phyloP scores from a whole-genome alignment of 208 protist genomes.

The Leishmania mexicana region DNA sequence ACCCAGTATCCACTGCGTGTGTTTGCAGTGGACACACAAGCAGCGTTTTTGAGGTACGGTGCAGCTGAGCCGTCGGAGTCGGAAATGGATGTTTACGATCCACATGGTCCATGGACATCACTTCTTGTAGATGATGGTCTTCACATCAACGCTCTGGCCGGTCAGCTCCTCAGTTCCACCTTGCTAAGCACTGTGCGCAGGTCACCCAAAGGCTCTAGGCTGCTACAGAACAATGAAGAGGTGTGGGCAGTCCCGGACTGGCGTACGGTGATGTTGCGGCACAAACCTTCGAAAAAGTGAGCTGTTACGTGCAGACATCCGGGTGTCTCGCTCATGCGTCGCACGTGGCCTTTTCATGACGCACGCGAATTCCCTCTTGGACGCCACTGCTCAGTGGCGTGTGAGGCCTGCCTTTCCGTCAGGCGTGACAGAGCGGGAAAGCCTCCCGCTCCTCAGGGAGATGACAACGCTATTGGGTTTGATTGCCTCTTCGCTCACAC shows the following conservation, averaged over 20 bases:
- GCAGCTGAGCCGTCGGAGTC: constrained; percentile 16
- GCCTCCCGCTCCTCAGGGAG: background rate
- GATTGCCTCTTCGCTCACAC: background rate
- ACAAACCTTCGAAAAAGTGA: background rate
- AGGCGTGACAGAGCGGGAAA: background rate
- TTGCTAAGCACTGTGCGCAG: constrained; percentile 35
- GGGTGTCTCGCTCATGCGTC: background rate
- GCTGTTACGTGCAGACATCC: background rate
- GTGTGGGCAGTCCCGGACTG: constrained; percentile 25
- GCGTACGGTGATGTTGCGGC: constrained; percentile 6
- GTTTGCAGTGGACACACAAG: constrained; percentile 38
- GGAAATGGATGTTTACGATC: constrained; percentile 20
- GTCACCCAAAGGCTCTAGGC: constrained; percentile 14
- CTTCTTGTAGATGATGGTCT: constrained; percentile 40
- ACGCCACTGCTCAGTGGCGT: background rate
- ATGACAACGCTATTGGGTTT: background rate
- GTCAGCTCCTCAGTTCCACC: constrained; percentile 34
- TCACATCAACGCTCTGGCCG: constrained; percentile 43
- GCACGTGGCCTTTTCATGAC: background rate
- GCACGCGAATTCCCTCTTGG: background rate
- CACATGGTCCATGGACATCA: constrained; percentile 17
- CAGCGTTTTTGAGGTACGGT: constrained; percentile 29
- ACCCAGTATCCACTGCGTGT: constrained; percentile 19
- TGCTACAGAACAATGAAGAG: constrained; percentile 14
- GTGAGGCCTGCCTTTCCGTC: background rate